Evolutionary conservation across 116 monocot genomes (phyloP).

Genomic region (Trichopus zeylanicus): DNA sequence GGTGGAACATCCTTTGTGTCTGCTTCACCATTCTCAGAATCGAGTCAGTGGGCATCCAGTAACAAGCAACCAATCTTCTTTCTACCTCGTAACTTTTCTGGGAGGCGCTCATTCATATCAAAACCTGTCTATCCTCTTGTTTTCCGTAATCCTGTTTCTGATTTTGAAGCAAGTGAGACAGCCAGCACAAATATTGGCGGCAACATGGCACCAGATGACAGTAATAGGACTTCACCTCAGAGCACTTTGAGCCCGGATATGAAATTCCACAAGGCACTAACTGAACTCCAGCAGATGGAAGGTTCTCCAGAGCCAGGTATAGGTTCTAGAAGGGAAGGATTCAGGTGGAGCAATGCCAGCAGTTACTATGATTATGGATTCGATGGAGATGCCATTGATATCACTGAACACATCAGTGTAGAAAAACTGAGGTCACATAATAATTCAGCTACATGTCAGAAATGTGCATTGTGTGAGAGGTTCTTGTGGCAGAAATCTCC

Average conservation of each 20-base stretch:
- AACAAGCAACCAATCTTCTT: constrained; percentile 39
- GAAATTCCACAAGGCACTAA: constrained; percentile 45
- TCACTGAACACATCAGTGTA: constrained; percentile 27
- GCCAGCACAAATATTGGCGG: constrained; percentile 24
- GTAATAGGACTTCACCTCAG: constrained; percentile 19
- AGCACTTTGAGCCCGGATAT: constrained; percentile 42
- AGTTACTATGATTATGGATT: constrained; percentile 46
- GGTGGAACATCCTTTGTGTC: too few relatives aligned
- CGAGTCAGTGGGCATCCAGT: constrained; percentile 45
- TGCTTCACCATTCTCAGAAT: constrained; percentile 43
- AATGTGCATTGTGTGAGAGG: constrained; percentile 64
- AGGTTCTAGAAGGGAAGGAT: constrained; percentile 57
- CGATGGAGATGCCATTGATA: constrained; percentile 49
- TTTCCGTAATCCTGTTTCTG: constrained; percentile 70
- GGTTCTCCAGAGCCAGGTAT: constrained; percentile 39
- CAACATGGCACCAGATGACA: constrained; percentile 23
- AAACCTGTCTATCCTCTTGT: constrained; percentile 81
- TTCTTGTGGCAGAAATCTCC: constrained; percentile 69
- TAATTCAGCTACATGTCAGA: constrained; percentile 25
- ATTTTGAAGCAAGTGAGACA: constrained; percentile 26
- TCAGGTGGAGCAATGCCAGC: constrained; percentile 72
- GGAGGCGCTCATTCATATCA: constrained; percentile 80
- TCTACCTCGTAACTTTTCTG: constrained; percentile 40
- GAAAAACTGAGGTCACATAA: constrained; percentile 28
- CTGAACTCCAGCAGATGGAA: constrained; percentile 39